Evolutionary conservation across 192 early-diverging fungal genomes (phyloP).

Genomic region (Entophlyctis luteolus): DNA sequence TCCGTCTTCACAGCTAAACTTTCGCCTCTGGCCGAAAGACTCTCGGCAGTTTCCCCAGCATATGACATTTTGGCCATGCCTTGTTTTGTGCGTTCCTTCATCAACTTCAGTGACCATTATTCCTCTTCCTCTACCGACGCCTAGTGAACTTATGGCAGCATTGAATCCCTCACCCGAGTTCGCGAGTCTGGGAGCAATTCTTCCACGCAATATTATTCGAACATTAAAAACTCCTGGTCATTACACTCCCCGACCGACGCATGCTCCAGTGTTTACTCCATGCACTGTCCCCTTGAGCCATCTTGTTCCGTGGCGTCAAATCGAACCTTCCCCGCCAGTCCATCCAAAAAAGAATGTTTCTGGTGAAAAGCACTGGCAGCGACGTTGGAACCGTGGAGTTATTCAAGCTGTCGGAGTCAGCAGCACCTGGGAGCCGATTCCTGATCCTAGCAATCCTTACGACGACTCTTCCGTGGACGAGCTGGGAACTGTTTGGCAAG

Average conservation of each 20-base stretch:
- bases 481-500: slow-evolving; percentile 5
- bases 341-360: not conserved
- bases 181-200: not conserved
- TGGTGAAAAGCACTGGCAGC: slow-evolving; percentile 11
- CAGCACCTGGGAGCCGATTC: slow-evolving; percentile 16
- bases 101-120: not conserved
- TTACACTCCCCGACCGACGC: slow-evolving; percentile 11
- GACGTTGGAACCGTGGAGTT: slow-evolving; percentile 24
- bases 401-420: slow-evolving; percentile 14
- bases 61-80: slow-evolving; percentile 18
- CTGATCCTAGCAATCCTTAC: not conserved
- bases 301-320: slow-evolving; percentile 13
- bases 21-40: not conserved
- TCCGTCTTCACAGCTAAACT: slow-evolving; percentile 13
- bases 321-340: slow-evolving; percentile 4
- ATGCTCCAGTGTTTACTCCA: slow-evolving; percentile 4
- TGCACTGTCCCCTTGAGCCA: not conserved
- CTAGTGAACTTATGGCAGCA: not conserved
- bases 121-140: slow-evolving; percentile 11
- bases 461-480: not conserved
- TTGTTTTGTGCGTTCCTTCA: not conserved
- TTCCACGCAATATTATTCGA: not conserved
- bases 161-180: not conserved
- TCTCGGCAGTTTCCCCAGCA: not conserved
- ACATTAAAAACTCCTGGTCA: slow-evolving; percentile 2